phyloP scores from a whole-genome alignment of 2,329 filamentous ascomycete species.

The Aureobasidium sp. region DNA sequence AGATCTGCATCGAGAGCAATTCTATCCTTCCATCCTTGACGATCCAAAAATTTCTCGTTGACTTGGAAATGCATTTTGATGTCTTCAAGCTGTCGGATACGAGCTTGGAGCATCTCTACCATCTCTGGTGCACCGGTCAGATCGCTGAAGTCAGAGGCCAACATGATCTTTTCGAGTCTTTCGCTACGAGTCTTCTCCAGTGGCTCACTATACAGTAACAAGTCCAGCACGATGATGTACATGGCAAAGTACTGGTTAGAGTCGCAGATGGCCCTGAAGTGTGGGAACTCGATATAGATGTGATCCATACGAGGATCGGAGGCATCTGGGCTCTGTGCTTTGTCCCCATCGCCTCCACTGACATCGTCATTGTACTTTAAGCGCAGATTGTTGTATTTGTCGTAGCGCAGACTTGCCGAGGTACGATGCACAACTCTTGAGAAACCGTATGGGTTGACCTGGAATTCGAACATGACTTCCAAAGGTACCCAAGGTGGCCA shows the following conservation, averaged over 20 bases:
- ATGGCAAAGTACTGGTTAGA: conserved; percentile 95
- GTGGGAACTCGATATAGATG: conserved; percentile 93
- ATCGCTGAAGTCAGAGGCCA: conserved; percentile 97
- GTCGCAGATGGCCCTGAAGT: conserved; percentile 90
- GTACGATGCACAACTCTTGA: conserved; percentile 95
- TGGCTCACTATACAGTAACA: conserved; percentile 93
- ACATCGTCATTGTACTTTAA: conserved; percentile 97
- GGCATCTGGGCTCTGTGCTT: conserved; percentile 36
- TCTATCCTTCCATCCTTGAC: conserved; percentile 84
- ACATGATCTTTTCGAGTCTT: conserved; percentile 94
- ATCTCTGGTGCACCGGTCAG: conserved; percentile 87
- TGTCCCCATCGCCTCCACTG: conserved; percentile 52
- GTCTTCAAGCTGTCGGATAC: conserved; percentile 87
- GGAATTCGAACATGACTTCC: conserved; percentile 97
- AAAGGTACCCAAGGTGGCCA: conserved; percentile 99
- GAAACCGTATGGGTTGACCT: conserved; percentile 93
- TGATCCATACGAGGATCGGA: conserved; percentile 76
- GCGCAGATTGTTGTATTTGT: conserved; percentile 96
- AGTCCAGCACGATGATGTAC: conserved; percentile 94
- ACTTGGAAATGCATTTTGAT: conserved; percentile 96
- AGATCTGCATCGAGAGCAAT: conserved; percentile 85
- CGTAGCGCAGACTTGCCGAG: conserved; percentile 86
- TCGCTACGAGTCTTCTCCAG: conserved; percentile 96
- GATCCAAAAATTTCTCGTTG: conserved; percentile 78
- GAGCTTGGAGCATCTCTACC: conserved; percentile 83